Evolutionary conservation across 495 filamentous ascomycete genomes (phyloP).

Genomic region (Clohesyomyces aquaticus): DNA sequence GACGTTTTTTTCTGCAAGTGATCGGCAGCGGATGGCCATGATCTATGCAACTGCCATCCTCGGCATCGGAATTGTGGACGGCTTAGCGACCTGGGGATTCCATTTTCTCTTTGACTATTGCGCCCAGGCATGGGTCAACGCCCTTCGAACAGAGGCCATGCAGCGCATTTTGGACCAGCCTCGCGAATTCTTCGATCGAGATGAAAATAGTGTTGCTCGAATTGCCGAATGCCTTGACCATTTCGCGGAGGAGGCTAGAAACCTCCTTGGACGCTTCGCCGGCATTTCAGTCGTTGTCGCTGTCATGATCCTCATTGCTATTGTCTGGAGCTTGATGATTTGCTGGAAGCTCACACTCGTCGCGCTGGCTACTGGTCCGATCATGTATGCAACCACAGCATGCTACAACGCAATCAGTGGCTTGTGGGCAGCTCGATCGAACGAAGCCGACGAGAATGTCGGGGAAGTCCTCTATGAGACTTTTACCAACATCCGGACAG

Average conservation of each 20-base stretch:
- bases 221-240: constrained; percentile 76
- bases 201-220: constrained; percentile 63
- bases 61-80: constrained; percentile 68
- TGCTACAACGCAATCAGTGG: constrained; percentile 56
- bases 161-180: constrained; percentile 77
- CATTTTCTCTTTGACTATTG: constrained; percentile 71
- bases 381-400: constrained; percentile 64
- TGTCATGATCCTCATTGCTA: constrained; percentile 65
- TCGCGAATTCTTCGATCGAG: constrained; percentile 78
- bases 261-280: constrained; percentile 76
- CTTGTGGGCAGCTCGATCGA: constrained; percentile 71
- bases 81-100: constrained; percentile 63
- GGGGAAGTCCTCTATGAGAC: constrained; percentile 73
- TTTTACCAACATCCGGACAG: constrained; percentile 79
- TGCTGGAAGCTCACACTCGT: constrained; percentile 86
- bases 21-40: constrained; percentile 53
- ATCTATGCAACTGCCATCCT: constrained; percentile 74
- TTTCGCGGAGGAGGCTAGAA: constrained; percentile 85
- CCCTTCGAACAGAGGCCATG: constrained; percentile 69
- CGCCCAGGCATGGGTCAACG: constrained; percentile 80
- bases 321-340: constrained; percentile 73
- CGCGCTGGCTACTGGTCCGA: constrained; percentile 67
- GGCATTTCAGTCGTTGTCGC: constrained; percentile 67
- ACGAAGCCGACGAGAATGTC: constrained; percentile 59
- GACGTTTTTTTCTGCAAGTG: constrained; percentile 62